phyloP scores from a whole-genome alignment of 371 early-diverging fungal genomes.

The Batkoa obscura region DNA sequence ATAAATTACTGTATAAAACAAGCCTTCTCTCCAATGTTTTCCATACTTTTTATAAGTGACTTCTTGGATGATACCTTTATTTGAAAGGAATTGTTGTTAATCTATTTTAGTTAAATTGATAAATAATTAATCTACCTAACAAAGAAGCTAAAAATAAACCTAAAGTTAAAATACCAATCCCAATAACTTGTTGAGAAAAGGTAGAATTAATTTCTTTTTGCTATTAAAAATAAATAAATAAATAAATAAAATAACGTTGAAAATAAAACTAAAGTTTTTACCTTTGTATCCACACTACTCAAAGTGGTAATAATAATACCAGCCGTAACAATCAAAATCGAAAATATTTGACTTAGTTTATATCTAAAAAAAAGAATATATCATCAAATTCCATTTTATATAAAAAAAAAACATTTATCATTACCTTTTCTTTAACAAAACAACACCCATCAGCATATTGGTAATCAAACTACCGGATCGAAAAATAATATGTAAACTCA shows the following conservation, averaged over 20 bases:
- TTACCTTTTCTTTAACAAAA: slow-evolving; percentile 46
- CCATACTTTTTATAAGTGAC: slow-evolving; percentile 58
- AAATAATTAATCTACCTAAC: too few species aligned
- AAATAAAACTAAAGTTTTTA: too few species aligned
- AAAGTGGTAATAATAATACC: slow-evolving; percentile 58
- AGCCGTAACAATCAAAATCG: slow-evolving; percentile 54
- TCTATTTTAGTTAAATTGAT: too few species aligned
- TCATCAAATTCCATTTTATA: background rate
- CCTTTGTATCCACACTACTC: slow-evolving; percentile 7
- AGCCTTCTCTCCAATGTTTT: slow-evolving; percentile 71
- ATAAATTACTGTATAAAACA: slow-evolving; percentile 58
- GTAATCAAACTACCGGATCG: slow-evolving; percentile 62
- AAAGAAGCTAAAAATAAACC: slow-evolving; percentile 60
- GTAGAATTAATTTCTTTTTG: background rate
- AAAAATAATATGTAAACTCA: slow-evolving; percentile 82
- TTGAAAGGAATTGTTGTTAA: too few species aligned
- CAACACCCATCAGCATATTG: slow-evolving; percentile 64
- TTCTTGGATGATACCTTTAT: slow-evolving; percentile 75
- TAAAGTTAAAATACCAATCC: slow-evolving; percentile 44
- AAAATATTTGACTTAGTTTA: slow-evolving; percentile 22
- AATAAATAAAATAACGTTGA: background rate
- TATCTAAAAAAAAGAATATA: too few species aligned
- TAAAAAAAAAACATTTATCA: background rate
- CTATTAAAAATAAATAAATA: background rate
- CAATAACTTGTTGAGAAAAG: slow-evolving; percentile 36